Conservation (phyloP, 2,329 filamentous ascomycete species). For the Ascosphaera apis region DNA sequence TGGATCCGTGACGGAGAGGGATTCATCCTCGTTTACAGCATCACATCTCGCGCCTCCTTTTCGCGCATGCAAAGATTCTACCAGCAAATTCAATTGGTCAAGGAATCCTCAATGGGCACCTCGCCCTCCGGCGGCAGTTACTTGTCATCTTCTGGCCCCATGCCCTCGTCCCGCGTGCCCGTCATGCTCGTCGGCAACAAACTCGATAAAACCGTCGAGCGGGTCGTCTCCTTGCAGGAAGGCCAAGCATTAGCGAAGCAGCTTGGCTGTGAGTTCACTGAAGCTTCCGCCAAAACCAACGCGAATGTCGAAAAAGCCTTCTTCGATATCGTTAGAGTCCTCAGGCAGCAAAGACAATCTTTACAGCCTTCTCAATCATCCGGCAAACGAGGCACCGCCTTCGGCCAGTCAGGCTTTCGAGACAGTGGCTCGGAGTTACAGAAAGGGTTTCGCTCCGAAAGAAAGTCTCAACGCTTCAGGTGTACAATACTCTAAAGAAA, state of each 20-base stretch:
- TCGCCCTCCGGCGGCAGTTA: constrained; percentile 29
- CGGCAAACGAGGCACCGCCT: constrained; percentile 16
- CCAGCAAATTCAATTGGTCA: constrained; percentile 90
- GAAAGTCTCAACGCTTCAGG: constrained; percentile 14
- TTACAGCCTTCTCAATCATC: constrained; percentile 14
- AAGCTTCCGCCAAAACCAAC: constrained; percentile 92
- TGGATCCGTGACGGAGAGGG: constrained; percentile 97
- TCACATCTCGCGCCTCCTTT: constrained; percentile 90
- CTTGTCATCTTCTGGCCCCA: constrained; percentile 18
- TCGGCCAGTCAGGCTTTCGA: constrained; percentile 14
- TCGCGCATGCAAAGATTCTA: constrained; percentile 87
- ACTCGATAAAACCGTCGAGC: constrained; percentile 84
- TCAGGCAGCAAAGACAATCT: constrained; percentile 57
- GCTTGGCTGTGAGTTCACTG: constrained; percentile 86
- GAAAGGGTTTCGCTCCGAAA: constrained; percentile 16
- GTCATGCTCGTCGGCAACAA: constrained; percentile 99
- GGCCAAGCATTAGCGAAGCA: constrained; percentile 78
- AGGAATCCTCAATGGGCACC: constrained; percentile 48
- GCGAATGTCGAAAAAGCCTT: constrained; percentile 98
- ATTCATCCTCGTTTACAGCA: constrained; percentile 94
- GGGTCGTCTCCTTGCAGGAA: constrained; percentile 91
- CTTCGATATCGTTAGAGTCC: constrained; percentile 82
- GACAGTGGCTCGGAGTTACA: constrained; percentile 18
- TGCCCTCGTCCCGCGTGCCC: constrained; percentile 45
- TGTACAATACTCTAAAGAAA: constrained; percentile 17